phyloP scores from a whole-genome alignment of 2,329 filamentous ascomycete species.

The Ophiognomonia clavigignenti-juglandacearum region DNA sequence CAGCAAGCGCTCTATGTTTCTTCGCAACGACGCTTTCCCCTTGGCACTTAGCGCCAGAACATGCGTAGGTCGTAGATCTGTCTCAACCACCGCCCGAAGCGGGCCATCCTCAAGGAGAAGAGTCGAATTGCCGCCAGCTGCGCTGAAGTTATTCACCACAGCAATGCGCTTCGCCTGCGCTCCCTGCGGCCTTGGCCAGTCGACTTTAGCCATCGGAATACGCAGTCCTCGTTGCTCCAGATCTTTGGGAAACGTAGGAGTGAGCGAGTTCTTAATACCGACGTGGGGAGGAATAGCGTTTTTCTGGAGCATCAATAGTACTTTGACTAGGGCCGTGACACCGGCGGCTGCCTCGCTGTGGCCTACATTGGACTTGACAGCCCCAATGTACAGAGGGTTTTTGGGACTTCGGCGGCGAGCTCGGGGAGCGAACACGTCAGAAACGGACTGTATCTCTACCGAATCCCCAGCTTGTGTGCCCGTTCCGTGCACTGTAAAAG shows the following conservation, averaged over 20 bases:
- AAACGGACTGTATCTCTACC: conserved; percentile 76
- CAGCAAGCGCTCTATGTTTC: too few species aligned
- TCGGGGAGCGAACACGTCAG: conserved; percentile 47
- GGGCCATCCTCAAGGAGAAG: conserved; percentile 61
- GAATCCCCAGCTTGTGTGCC: conserved; percentile 82
- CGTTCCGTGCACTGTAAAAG: conserved; percentile 88
- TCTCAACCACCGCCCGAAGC: too few species aligned
- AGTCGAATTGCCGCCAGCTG: conserved; percentile 67
- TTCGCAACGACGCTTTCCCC: too few species aligned
- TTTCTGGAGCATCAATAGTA: conserved; percentile 60
- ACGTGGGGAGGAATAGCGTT: conserved; percentile 60
- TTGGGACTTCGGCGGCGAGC: conserved; percentile 38
- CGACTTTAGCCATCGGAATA: conserved; percentile 46
- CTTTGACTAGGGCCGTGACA: conserved; percentile 56
- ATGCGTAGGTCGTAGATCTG: conserved; percentile 33
- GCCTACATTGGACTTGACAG: conserved; percentile 61
- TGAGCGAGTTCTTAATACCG: conserved; percentile 65
- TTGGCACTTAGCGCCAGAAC: conserved; percentile 49
- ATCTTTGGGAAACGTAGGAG: conserved; percentile 54
- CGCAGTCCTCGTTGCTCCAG: conserved; percentile 52
- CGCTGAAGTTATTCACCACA: conserved; percentile 66
- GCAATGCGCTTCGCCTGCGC: conserved; percentile 40
- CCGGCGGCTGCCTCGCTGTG: conserved; percentile 60
- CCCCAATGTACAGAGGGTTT: conserved; percentile 56
- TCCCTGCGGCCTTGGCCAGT: too few species aligned